These are phyloP conservation scores for Zygotorulaspora sp. DNA, from an alignment of 805 yeast genomes.

Conservation along the genomic window DNA sequence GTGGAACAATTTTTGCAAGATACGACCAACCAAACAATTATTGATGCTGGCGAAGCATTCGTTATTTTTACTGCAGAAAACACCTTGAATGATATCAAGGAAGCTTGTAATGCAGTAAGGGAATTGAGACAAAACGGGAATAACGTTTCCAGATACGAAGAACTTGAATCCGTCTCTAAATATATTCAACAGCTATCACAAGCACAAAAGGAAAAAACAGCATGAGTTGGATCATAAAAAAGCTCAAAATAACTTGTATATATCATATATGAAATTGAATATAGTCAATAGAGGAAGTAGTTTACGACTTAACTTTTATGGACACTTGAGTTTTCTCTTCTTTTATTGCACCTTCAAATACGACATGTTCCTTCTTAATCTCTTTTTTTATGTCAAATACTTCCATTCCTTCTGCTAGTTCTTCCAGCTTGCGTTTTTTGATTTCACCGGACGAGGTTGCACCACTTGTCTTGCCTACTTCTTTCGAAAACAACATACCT, in stretches of 20 bases:
- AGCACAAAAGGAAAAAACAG: conserved; percentile 14
- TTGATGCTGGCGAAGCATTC: conserved; percentile 42
- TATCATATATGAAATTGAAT: conserved; percentile 5
- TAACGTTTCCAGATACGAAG: conserved; percentile 33
- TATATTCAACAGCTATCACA: conserved; percentile 29
- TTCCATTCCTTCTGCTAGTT: conserved; percentile 9
- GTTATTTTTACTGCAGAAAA: conserved; percentile 45
- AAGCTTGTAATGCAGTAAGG: conserved; percentile 40
- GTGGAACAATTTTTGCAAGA: conserved; percentile 32
- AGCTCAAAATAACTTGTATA: conserved; percentile 4
- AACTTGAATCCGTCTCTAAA: conserved; percentile 35
- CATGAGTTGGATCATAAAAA: conserved; percentile 1
- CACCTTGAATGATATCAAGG: conserved; percentile 37
- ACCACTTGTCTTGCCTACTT: conserved; percentile 72
- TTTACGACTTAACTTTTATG: not conserved
- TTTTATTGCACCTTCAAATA: not conserved
- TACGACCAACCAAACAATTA: conserved; percentile 28
- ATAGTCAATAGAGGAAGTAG: not conserved
- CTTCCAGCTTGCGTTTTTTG: conserved; percentile 21
- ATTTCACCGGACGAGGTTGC: conserved; percentile 38
- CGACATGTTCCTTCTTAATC: conserved; percentile 7
- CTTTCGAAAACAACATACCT: conserved; percentile 86
- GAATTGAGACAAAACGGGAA: conserved; percentile 44
- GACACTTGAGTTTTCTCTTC: not conserved
- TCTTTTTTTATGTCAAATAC: conserved; percentile 7